Evolutionary conservation across 202 grass and related monocot genomes (phyloP), one percentile per base, ranked within the genome.

Genomic region (Cymbopogon flexuosus): DNA sequence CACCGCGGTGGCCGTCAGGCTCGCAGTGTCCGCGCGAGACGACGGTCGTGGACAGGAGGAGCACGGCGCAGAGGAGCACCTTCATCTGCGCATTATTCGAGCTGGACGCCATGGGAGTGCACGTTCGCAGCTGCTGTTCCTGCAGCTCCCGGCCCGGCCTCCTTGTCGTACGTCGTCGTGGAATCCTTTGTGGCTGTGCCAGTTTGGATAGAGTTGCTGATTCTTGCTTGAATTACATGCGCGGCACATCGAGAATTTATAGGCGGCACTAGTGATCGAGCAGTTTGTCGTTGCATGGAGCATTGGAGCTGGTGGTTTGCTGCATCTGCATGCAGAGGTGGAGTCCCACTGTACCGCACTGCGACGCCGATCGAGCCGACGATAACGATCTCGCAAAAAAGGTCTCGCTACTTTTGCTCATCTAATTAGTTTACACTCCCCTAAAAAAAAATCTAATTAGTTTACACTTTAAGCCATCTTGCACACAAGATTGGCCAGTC

Each of bases 101-200:
- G 21, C 9, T 52, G 84, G 56, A 64, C 56, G 64, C 78, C 84
- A 83, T 82, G 24, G 11, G 45, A 47, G 45, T 46, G 43, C 43
- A 14, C 43, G 12, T 46, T 13, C 12, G 41, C 41, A 40, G 8
- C 0, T 41, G 40, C 40, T 41, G 40, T 41, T 11, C 10, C 9
- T 41, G 40, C 40, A 41, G 40, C 40, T 11, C 9, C 8, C 8
- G 8, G 40, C 9, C 8, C 8, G 8, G 40, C 40, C 40, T 10
- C 41, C 12, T 43, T 45, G 12, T 45, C 42, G 42, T 45, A 2
- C 3, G 45, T 47, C 45, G 46, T 49, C 42, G 42, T 49, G 46
- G 46, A 51, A 51, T 18, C 5, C 46, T 52, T n/a, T 6, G 16
- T 52, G n/a, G n/a, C n/a, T n/a, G n/a, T n/a, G n/a, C n/a, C n/a